Conservation (phyloP, 306 rosid genomes). For the Mimosa pudica region DNA sequence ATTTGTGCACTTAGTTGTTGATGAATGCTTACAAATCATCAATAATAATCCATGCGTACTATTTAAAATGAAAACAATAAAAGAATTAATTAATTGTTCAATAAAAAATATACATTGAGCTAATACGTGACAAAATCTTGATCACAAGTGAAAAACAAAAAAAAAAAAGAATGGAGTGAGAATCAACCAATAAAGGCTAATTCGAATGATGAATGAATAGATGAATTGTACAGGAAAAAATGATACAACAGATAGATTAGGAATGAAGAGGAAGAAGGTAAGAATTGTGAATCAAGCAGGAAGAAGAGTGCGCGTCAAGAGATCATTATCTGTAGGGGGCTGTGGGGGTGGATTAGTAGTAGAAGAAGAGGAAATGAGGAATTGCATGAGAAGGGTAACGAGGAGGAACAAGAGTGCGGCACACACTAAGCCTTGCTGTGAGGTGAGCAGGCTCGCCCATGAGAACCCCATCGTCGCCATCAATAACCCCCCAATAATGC, state of each 20-base stretch:
- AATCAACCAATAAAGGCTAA: too few species aligned
- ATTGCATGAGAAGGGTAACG: constrained; percentile 58
- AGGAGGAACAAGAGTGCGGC: constrained; percentile 50
- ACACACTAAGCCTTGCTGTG: constrained; percentile 71
- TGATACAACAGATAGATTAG: too few species aligned
- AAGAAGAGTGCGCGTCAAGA: constrained; percentile 52
- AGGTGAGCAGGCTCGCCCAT: constrained; percentile 59
- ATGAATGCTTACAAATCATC: not conserved
- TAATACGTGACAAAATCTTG: too few species aligned
- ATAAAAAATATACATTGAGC: too few species aligned
- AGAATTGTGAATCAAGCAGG: constrained; percentile 26
- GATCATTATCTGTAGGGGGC: constrained; percentile 42
- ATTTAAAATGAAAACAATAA: too few species aligned
- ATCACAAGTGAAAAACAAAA: too few species aligned
- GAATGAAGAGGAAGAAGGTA: too few species aligned
- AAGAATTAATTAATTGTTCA: too few species aligned
- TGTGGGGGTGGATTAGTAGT: constrained; percentile 14
- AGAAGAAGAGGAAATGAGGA: constrained; percentile 64
- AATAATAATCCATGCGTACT: not conserved
- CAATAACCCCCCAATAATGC: constrained; percentile 46
- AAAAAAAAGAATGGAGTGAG: too few species aligned
- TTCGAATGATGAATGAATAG: too few species aligned
- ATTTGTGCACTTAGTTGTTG: not conserved
- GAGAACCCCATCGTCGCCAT: constrained; percentile 35
- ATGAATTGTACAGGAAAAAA: too few species aligned